Conservation (phyloP, 345 rosid genomes). For the Kernera saxatilis region DNA sequence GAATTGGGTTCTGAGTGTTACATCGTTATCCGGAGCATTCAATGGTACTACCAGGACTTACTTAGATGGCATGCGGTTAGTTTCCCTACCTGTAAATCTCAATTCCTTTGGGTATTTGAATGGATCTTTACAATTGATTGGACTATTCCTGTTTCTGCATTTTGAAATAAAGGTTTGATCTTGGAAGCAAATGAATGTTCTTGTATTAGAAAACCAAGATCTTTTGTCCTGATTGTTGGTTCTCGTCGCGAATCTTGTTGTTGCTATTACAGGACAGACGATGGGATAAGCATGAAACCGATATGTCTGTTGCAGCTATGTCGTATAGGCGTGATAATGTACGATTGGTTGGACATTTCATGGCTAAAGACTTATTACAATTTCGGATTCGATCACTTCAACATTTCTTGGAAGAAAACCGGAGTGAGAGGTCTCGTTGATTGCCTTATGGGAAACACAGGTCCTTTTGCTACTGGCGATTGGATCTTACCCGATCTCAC, state of each 20-base stretch:
- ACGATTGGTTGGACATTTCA: constrained; percentile 88
- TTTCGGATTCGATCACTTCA: constrained; percentile 93
- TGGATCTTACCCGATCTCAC: constrained; percentile 99
- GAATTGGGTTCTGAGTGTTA: constrained; percentile 89
- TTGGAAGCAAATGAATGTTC: not conserved
- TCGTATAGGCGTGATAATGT: constrained; percentile 80
- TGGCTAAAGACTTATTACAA: constrained; percentile 83
- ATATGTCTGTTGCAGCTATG: constrained; percentile 75
- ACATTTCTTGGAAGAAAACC: constrained; percentile 69
- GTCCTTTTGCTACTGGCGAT: constrained; percentile 83
- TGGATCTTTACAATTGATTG: not conserved
- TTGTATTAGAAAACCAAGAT: not conserved
- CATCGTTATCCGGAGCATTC: constrained; percentile 90
- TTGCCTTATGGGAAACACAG: constrained; percentile 72
- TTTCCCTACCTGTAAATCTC: constrained; percentile 17
- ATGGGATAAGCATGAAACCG: constrained; percentile 74
- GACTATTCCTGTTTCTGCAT: not conserved
- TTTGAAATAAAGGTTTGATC: not conserved
- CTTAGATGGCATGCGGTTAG: constrained; percentile 94
- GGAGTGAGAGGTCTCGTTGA: constrained; percentile 71
- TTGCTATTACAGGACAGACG: constrained; percentile 55
- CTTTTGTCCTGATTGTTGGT: not conserved
- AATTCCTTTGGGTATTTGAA: not conserved
- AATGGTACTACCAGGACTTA: constrained; percentile 95
- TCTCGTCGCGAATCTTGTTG: not conserved